Evolutionary conservation across 1,284 basidiomycete genomes (phyloP).

Genomic region (Tilletia horrida): DNA sequence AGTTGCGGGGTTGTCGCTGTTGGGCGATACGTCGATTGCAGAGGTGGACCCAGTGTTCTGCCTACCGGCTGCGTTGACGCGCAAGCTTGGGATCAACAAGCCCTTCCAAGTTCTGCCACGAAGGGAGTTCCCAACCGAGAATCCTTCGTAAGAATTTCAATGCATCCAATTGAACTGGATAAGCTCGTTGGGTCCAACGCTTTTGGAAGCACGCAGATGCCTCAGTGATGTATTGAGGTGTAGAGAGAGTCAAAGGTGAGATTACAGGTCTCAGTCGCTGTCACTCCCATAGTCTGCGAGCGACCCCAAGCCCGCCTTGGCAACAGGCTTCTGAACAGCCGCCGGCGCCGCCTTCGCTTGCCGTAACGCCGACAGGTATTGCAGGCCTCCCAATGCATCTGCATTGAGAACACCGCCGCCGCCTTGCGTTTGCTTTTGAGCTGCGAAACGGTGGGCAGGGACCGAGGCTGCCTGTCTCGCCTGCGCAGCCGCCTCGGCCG

Average conservation of each 20-base stretch:
- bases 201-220: too few species aligned
- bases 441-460: background rate
- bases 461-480: constrained; percentile 5
- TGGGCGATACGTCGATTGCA: constrained; percentile 78
- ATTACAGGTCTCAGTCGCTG: constrained; percentile 27
- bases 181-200: too few species aligned
- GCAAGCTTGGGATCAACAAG: constrained; percentile 36
- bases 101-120: constrained; percentile 30
- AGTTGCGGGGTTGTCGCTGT: constrained; percentile 79
- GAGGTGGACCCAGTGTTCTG: constrained; percentile 93
- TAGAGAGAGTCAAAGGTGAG: background rate
- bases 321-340: constrained; percentile 10
- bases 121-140: background rate
- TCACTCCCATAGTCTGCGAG: constrained; percentile 49
- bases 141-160: background rate
- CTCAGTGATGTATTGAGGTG: background rate
- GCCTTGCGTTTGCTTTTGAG: background rate
- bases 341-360: constrained; percentile 1
- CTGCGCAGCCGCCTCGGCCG: constrained; percentile 12
- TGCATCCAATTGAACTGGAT: too few species aligned
- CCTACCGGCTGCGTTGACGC: constrained; percentile 77
- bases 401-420: constrained; percentile 27
- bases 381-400: constrained; percentile 37
- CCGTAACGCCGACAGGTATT: constrained; percentile 26
- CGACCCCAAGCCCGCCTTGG: constrained; percentile 29